A percentile compares a stretch with the other conserved stretches of the same genome.
These are phyloP conservation scores for Viridothelium virens DNA, from an alignment of 495 filamentous ascomycete species.

Conservation along the genomic window DNA sequence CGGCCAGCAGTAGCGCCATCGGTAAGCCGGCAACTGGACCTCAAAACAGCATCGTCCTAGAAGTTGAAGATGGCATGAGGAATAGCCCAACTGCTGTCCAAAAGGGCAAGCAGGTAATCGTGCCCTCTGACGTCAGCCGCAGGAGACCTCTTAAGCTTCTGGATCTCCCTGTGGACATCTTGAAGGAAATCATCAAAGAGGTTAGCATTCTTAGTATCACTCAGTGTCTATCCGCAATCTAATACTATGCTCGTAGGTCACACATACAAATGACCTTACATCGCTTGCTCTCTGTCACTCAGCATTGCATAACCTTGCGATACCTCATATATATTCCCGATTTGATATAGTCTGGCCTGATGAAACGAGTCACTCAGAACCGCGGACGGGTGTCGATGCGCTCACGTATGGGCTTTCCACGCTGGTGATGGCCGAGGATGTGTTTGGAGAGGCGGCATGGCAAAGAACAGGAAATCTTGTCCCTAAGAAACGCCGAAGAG, in stretches of 20 bases:
- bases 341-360: conserved; percentile 97
- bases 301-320: conserved; percentile 69
- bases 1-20: neutral
- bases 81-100: conserved; percentile 16
- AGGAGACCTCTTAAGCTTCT: conserved; percentile 49
- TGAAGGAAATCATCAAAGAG: conserved; percentile 85
- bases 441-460: conserved; percentile 49
- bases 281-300: conserved; percentile 78
- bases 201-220: conserved; percentile 37
- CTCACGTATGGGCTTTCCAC: conserved; percentile 86
- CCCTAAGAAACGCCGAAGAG: conserved; percentile 41
- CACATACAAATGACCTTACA: conserved; percentile 79
- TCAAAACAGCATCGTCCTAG: neutral
- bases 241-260: conserved; percentile 48
- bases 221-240: neutral
- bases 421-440: conserved; percentile 68
- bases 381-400: conserved; percentile 74
- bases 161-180: conserved; percentile 77
- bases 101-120: conserved; percentile 31
- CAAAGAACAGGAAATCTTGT: conserved; percentile 27
- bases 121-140: conserved; percentile 18
- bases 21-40: neutral
- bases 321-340: conserved; percentile 81
- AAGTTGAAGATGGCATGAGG: neutral
- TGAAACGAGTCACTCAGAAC: conserved; percentile 51